Conservation (phyloP, 441 rosid genomes). For the Mallotus repandus region DNA sequence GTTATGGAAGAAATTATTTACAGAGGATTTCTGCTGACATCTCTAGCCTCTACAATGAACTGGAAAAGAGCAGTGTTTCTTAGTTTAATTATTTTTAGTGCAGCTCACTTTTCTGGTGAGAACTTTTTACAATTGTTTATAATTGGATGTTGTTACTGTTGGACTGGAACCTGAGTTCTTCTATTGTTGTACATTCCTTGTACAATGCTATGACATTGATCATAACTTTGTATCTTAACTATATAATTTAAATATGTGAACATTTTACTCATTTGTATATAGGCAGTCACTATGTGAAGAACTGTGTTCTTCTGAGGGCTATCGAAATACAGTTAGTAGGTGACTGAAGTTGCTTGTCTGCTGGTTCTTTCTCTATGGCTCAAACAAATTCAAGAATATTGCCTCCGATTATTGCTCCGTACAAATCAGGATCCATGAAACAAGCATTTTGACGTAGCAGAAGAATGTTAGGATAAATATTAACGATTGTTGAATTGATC, state of each 20-base stretch:
- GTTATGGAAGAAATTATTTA: constrained; percentile 73
- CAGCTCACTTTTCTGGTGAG: constrained; percentile 71
- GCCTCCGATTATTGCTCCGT: no score
- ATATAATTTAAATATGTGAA: no score
- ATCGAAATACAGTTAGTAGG: no score
- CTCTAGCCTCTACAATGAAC: constrained; percentile 54
- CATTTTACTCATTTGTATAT: neutral
- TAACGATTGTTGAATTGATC: no score
- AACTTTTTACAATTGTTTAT: constrained; percentile 56
- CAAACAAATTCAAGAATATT: no score
- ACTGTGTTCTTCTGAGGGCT: no score
- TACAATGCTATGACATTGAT: constrained; percentile 68
- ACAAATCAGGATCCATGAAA: no score
- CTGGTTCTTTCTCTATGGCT: no score
- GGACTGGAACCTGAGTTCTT: constrained; percentile 67
- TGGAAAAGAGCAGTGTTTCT: constrained; percentile 60
- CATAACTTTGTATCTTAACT: constrained; percentile 32
- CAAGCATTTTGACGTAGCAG: no score
- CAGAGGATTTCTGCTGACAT: constrained; percentile 71
- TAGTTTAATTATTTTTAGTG: constrained; percentile 68
- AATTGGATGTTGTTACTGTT: constrained; percentile 67
- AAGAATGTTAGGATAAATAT: no score
- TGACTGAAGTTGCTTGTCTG: no score
- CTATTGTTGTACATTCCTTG: constrained; percentile 64
- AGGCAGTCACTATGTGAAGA: no score